Evolutionary conservation across 495 filamentous ascomycete genomes (phyloP).

Genomic region (Annulohypoxylon moriforme): DNA sequence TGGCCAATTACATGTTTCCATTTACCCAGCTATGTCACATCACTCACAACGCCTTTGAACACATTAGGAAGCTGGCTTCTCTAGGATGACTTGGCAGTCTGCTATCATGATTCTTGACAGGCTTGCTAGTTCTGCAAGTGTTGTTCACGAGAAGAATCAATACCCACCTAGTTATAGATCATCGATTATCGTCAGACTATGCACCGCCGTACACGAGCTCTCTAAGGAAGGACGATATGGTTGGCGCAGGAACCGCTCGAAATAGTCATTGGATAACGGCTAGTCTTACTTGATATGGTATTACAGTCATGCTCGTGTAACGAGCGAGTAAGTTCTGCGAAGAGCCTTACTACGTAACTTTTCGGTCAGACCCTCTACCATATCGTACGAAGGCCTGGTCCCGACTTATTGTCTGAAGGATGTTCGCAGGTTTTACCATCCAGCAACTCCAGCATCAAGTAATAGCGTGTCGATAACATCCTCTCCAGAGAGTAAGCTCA

Average conservation of each 20-base stretch:
- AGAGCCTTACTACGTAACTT: constrained; percentile 18
- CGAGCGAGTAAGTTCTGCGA: constrained; percentile 6
- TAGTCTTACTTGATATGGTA: constrained; percentile 31
- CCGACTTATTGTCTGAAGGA: constrained; percentile 4
- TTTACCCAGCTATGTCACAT: constrained; percentile 31
- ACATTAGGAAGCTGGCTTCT: constrained; percentile 40
- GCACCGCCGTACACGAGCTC: constrained; percentile 3
- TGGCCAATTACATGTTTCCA: constrained; percentile 27
- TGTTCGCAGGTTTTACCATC: constrained; percentile 36
- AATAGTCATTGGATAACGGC: constrained; percentile 26
- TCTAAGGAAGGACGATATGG: neutral
- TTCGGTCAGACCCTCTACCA: neutral
- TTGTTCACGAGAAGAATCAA: constrained; percentile 17
- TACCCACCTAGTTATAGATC: constrained; percentile 16
- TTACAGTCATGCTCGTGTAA: constrained; percentile 7
- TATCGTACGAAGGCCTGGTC: neutral
- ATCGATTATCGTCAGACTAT: constrained; percentile 7
- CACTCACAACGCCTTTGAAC: constrained; percentile 34
- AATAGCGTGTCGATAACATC: constrained; percentile 41
- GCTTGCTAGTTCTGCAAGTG: constrained; percentile 16
- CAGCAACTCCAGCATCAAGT: constrained; percentile 40
- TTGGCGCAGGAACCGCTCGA: constrained; percentile 2
- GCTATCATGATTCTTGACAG: constrained; percentile 29
- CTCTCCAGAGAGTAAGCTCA: constrained; percentile 28
- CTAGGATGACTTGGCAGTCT: constrained; percentile 39